Evolutionary conservation across 106 monocot genomes (phyloP).

Genomic region (Phalaenopsis aphrodite): DNA sequence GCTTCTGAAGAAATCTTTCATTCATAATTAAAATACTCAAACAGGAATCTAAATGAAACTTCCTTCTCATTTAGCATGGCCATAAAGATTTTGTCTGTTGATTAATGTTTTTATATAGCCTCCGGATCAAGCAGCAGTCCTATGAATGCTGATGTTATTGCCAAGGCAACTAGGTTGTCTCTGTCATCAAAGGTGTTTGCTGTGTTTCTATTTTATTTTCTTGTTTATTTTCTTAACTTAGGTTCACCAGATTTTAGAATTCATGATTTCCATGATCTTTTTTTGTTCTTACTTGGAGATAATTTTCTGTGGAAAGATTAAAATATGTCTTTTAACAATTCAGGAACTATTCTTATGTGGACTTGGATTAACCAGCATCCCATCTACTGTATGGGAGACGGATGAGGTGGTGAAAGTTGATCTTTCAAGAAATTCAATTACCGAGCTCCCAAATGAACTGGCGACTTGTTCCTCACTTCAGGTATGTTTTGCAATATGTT

Average conservation of each 20-base stretch:
- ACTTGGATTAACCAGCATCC: constrained; percentile 59
- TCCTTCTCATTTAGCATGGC: neutral
- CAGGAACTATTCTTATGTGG: constrained; percentile 85
- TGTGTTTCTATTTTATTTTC: neutral
- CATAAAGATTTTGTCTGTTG: neutral
- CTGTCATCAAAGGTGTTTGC: constrained; percentile 79
- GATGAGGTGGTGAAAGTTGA: constrained; percentile 73
- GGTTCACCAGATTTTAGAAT: neutral
- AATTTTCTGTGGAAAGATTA: neutral
- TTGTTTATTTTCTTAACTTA: neutral
- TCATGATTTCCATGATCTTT: neutral
- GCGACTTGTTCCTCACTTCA: constrained; percentile 60
- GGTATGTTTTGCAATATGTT: constrained; percentile 20
- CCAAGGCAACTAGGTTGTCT: constrained; percentile 55
- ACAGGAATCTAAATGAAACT: neutral
- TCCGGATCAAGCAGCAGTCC: constrained; percentile 31
- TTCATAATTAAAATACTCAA: neutral
- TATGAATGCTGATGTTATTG: constrained; percentile 56
- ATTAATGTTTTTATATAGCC: constrained; percentile 17
- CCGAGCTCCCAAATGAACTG: constrained; percentile 57
- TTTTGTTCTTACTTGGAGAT: neutral
- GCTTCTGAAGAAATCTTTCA: neutral
- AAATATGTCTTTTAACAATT: neutral
- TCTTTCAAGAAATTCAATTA: constrained; percentile 82
- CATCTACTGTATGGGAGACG: constrained; percentile 65